Conservation (phyloP, 495 filamentous ascomycete species). For the Acidiella bohemica region DNA sequence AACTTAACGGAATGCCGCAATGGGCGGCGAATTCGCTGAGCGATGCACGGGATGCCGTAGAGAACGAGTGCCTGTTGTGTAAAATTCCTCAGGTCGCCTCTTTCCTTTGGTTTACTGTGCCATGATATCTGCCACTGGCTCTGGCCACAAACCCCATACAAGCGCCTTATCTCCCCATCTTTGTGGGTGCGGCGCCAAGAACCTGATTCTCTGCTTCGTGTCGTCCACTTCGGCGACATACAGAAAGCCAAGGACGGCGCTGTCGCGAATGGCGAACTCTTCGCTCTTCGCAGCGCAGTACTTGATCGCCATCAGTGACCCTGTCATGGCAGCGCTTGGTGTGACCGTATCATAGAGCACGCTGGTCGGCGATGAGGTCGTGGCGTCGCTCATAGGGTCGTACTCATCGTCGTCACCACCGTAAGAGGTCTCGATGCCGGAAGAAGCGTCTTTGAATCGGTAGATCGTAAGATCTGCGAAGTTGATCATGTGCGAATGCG, state of each 20-base stretch:
- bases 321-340: constrained; percentile 46
- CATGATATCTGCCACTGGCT: constrained; percentile 29
- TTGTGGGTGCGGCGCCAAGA: constrained; percentile 70
- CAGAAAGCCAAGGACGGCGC: constrained; percentile 81
- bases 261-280: constrained; percentile 60
- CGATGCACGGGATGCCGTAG: too few species aligned
- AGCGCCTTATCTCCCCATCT: constrained; percentile 64
- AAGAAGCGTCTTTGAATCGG: constrained; percentile 23
- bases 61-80: too few species aligned
- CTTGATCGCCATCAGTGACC: constrained; percentile 68
- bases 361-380: constrained; percentile 22
- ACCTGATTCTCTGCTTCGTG: constrained; percentile 63
- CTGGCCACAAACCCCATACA: constrained; percentile 37
- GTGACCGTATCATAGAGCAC: constrained; percentile 40
- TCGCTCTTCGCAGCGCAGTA: constrained; percentile 28
- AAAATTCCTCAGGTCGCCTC: too few species aligned
- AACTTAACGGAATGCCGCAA: too few species aligned
- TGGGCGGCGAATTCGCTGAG: too few species aligned
- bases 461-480: constrained; percentile 63
- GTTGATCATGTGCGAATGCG: constrained; percentile 65
- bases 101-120: too few species aligned
- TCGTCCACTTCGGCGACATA: constrained; percentile 85
- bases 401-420: constrained; percentile 10
- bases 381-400: constrained; percentile 23
- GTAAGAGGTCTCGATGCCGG: constrained; percentile 5